Evolutionary conservation across 805 yeast genomes (phyloP), one percentile per base, ranked within the genome.

Genomic region (Sugiyamaella smithiae): DNA sequence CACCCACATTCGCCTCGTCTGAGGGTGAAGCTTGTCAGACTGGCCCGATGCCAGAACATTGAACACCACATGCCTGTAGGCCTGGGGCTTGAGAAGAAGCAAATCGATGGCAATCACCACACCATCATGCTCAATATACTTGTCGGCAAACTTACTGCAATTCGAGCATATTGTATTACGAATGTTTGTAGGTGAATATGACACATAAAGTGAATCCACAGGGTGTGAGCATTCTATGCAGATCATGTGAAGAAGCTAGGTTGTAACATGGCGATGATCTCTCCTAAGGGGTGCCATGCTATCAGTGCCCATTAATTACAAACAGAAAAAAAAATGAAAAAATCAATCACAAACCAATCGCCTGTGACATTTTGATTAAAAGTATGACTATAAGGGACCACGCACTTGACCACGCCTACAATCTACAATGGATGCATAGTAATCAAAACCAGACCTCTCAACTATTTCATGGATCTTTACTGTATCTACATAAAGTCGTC

Each of bases 91-190:
- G 57, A 93, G 68, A 9, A 93, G 74, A 46, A 93, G 68, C 40
- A 91, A 73, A 60, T 93, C 98, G 19, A 93, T 82, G 62, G 88
- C 85, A 17, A 91, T 70, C 1, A 93, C 70, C 5, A 91, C 95
- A 48, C 80, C 77, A 64, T 93, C 99, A 55, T 81, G 84, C 64
- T 93, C 99, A 25, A 91, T 83, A 67, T 93, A 93, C 62, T 85
- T 84, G 66, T 93, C 99, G 2, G 89, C 95, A 19, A 85, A 81
- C 44, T 75, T 72, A 25, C 78, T 74, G 64, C 99, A 93, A 24
- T 68, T 64, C 2, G 78, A 68, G 61, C 98, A 93, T 26, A 82
- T 81, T 0, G 95, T 83, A 32, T 88, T 75, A 55, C 85, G 81
- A 42, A 91, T 87, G 58, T 88, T 89, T 40, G 82, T 81, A 50